Evolutionary conservation across 106 monocot species (phyloP).

Genomic region (Dioscorea alata): DNA sequence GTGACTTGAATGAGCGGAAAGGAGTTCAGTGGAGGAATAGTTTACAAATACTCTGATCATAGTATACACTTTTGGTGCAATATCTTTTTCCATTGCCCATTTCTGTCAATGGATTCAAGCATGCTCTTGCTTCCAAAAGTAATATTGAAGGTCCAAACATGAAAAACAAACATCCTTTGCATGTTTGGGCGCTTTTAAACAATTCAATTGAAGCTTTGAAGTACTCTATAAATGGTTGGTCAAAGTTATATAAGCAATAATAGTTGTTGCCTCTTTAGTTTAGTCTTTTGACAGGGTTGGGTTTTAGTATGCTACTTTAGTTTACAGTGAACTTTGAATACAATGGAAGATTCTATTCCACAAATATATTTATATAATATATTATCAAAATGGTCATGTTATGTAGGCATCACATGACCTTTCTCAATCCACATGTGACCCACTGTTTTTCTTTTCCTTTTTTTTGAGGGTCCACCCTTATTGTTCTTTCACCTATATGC

Average conservation of each 20-base stretch:
- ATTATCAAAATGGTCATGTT: conserved; percentile 23
- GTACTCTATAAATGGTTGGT: conserved; percentile 25
- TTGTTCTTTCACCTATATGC: background rate
- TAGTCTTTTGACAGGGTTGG: conserved; percentile 12
- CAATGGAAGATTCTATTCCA: conserved; percentile 79
- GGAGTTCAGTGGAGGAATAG: conserved; percentile 13
- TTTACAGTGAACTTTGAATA: conserved; percentile 28
- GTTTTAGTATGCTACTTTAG: conserved; percentile 11
- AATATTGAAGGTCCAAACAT: conserved; percentile 17
- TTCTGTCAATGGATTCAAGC: conserved; percentile 36
- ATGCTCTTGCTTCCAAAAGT: conserved; percentile 28
- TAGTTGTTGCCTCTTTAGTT: background rate
- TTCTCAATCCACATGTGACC: conserved; percentile 66
- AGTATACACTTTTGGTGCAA: conserved; percentile 40
- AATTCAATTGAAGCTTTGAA: background rate
- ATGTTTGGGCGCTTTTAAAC: conserved; percentile 3
- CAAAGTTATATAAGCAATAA: conserved; percentile 29
- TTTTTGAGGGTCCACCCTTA: too few relatives aligned
- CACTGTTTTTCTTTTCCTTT: conserved; percentile 9
- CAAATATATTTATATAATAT: conserved; percentile 29
- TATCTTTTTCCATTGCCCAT: conserved; percentile 50
- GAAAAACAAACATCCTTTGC: conserved; percentile 59
- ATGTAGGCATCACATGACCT: conserved; percentile 44
- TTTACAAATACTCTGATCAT: conserved; percentile 14
- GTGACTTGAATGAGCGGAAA: conserved; percentile 37